Base-by-base conservation (phyloP, 805 yeast genomes). In the Myxozyma nipponensis region DNA sequence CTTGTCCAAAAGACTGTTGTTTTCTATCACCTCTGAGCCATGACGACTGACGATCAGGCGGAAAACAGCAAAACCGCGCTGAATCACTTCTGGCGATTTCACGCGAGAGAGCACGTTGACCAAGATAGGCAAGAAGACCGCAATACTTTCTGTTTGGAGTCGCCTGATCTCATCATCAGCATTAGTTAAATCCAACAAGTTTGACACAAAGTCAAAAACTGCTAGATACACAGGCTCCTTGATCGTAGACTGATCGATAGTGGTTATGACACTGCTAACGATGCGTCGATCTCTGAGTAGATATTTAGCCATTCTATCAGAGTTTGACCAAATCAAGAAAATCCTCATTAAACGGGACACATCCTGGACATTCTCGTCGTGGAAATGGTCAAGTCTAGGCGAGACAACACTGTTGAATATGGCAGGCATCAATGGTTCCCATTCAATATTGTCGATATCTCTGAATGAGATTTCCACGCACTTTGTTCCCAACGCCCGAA, bases 291-390 rank as follows among this genome's bases (percentile, higher is more conserved):
- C 84, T 47, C 73, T 67, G 48, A 44, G 28, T 39, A 87, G 66
- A 51, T 83, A 78, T 13, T 72, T 71, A 42, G 74, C 69, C 35
- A 83, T 72, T 21, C 70, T 69, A 3, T 71, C 69, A 28, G 68
- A 64, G 3, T 72, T 63, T 43, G 84, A 70, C 81, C 95, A 77
- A 6, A 76, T 69, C 4, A 79, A 67, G 61, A 91, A 76, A 7
- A 88, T 63, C 49, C 73, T 78, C 78, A 90, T 69, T 39, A 91
- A 64, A 0, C 95, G 77, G 0, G 97, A 88, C 0, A 91, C 83
- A 61, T 84, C 88, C 63, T 88, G 95, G 28, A 84, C 71, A 64
- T 91, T 93, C 61, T 85, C 95, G 37, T 70, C 75, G 2, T 83
- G 83, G 66, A 91, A 91, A 10, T 75, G 71, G 0, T 54, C 71